Conservation (phyloP, 148 eudicot species). For the Cornus kousa region DNA sequence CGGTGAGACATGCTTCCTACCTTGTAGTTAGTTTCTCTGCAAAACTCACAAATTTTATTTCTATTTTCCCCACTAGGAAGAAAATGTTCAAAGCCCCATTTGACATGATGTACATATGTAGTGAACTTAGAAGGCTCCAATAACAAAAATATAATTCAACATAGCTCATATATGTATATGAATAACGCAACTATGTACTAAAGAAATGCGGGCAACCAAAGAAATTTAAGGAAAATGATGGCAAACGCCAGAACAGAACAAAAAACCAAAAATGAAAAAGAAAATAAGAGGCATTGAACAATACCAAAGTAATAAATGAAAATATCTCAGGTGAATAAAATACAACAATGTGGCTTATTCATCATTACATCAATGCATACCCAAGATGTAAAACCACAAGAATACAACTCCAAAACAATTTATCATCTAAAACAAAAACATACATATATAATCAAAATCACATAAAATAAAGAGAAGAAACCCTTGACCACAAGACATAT, state of each 20-base stretch:
- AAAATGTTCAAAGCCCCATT: neutral
- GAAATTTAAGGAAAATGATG: too few relatives aligned
- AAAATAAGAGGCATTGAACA: neutral
- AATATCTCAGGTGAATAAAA: neutral
- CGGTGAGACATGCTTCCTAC: slow-evolving; percentile 38
- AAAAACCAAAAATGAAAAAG: neutral
- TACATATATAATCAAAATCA: neutral
- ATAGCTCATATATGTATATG: too few relatives aligned
- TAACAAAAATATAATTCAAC: too few relatives aligned
- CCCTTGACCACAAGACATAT: neutral
- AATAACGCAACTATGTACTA: too few relatives aligned
- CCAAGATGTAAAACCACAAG: neutral
- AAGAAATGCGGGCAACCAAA: too few relatives aligned
- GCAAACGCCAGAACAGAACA: neutral
- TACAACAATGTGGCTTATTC: too few relatives aligned
- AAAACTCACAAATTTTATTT: slow-evolving; percentile 7
- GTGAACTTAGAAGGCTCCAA: too few relatives aligned
- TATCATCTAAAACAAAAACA: neutral
- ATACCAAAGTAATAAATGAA: neutral
- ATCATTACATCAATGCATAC: too few relatives aligned
- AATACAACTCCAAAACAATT: neutral
- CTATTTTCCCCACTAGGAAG: neutral
- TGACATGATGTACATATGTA: too few relatives aligned
- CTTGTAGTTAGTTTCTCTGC: slow-evolving; percentile 17
- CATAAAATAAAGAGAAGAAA: neutral